These are phyloP conservation scores for Ramalina intermedia DNA, from an alignment of 495 filamentous ascomycete genomes.

Conservation along the genomic window DNA sequence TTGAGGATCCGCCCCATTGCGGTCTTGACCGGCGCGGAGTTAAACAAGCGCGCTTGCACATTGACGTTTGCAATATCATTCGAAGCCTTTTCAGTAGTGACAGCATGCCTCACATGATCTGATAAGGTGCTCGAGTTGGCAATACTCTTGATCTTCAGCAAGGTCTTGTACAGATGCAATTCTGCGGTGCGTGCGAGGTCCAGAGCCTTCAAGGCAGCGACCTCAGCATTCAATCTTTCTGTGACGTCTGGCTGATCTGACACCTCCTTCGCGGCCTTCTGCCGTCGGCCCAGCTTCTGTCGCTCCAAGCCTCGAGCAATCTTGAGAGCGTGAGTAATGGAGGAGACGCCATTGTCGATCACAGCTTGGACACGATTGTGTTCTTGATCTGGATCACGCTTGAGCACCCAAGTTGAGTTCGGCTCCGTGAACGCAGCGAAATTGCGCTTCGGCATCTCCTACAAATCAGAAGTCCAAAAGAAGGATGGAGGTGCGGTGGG, in stretches of 20 bases:
- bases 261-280: conserved; percentile 48
- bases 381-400: no score
- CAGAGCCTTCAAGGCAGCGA: conserved; percentile 65
- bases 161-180: conserved; percentile 57
- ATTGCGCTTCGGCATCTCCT: no score
- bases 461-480: no score
- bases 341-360: conserved; percentile 41
- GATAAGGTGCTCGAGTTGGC: conserved; percentile 36
- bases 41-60: conserved; percentile 69
- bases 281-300: conserved; percentile 67
- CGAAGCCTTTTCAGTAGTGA: conserved; percentile 23
- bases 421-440: no score
- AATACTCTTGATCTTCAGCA: conserved; percentile 60
- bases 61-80: conserved; percentile 46
- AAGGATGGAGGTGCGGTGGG: no score
- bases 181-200: conserved; percentile 51
- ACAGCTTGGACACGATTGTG: conserved; percentile 29
- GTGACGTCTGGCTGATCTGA: conserved; percentile 24
- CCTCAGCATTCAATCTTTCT: conserved; percentile 53
- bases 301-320: conserved; percentile 74
- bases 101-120: conserved; percentile 18
- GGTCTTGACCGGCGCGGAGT: conserved; percentile 58
- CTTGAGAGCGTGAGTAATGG: conserved; percentile 57
- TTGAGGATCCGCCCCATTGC: conserved; percentile 46
- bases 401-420: no score